Evolutionary conservation across 23 red algal genomes (phyloP), one percentile per base, ranked within the genome.

Genomic region (Gracilaria domingensis): DNA sequence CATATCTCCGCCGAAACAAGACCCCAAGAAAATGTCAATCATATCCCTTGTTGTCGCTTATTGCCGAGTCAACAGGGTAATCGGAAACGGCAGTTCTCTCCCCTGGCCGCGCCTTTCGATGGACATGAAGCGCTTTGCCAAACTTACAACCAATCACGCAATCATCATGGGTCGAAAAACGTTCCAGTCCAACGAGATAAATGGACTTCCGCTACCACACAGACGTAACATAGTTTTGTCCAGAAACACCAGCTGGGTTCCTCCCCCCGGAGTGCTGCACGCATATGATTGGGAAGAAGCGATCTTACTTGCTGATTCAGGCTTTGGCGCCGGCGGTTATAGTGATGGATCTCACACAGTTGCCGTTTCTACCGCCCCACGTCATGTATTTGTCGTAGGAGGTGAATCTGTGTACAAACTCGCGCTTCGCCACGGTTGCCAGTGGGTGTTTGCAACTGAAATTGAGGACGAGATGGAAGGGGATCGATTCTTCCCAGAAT

Each of bases 121-220:
- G 14, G 95, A 98, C 70, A 53, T 98, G 77, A 26, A 38, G 11
- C 91, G 88, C 40, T 94, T 98, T 29, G 17, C 80, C n/a, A 33
- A 53, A 53, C 61, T 98, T 21, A 98, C 95, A 33, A 16, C 24
- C 36, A 8, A 62, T 29, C 87, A 87, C 21, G 87, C 88, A 54
- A 75, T 98, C 51, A 83, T 98, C 0, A 96, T 98, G 94, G 97
- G 97, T 4, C 89, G 93, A 8, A 20, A 81, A 26, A 98, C 97
- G 14, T 98, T 88, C 60, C 77, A 90, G 47, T 91, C 85, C 34
- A 48, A 88, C 32, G 90, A 86, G 18, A 29, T 81, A 35, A 75
- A 60, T 0, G 55, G 45, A 32, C 76, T 70, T 11, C 93, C 97
- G 16, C 67, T 98, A 26, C 83, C 75, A 35, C 80, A 84, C 25